Percentiles rank a stretch among this genome's conserved stretches.
Evolutionary conservation across 176 grass and related monocot species (phyloP).

Genomic region (Panicum miliaceum): DNA sequence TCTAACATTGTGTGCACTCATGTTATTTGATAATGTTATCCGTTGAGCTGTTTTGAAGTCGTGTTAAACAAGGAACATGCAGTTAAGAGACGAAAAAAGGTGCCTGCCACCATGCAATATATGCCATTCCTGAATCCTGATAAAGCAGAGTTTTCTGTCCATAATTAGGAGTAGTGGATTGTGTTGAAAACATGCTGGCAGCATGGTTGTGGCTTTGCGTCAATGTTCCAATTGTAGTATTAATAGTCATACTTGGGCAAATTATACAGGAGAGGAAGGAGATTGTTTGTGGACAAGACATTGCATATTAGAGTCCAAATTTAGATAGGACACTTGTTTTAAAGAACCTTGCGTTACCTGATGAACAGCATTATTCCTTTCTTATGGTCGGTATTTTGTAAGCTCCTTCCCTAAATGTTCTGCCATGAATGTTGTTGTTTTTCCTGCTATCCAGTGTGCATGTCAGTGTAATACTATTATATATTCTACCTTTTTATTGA

Average conservation of each 20-base stretch:
- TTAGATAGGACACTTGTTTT: background rate
- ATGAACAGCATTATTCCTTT: background rate
- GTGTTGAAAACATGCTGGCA: background rate
- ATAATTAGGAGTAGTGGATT: background rate
- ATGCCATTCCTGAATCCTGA: background rate
- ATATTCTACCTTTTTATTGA: background rate
- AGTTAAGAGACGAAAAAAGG: background rate
- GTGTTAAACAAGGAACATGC: background rate
- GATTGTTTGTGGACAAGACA: background rate
- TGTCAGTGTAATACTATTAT: no score
- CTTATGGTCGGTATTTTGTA: background rate
- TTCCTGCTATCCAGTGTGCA: no score
- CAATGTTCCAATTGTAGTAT: background rate
- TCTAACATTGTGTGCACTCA: no score
- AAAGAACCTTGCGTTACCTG: background rate
- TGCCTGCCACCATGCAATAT: background rate
- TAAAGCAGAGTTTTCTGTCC: background rate
- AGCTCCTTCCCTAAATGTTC: background rate
- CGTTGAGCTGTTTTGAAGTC: background rate
- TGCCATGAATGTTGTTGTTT: no score
- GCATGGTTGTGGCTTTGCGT: background rate
- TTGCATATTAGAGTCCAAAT: background rate
- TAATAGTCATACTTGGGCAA: slow-evolving; percentile 1
- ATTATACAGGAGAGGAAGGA: background rate
- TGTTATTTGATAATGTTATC: background rate